phyloP scores from a whole-genome alignment of 306 rosid genomes.

The Ziziphus jujuba region DNA sequence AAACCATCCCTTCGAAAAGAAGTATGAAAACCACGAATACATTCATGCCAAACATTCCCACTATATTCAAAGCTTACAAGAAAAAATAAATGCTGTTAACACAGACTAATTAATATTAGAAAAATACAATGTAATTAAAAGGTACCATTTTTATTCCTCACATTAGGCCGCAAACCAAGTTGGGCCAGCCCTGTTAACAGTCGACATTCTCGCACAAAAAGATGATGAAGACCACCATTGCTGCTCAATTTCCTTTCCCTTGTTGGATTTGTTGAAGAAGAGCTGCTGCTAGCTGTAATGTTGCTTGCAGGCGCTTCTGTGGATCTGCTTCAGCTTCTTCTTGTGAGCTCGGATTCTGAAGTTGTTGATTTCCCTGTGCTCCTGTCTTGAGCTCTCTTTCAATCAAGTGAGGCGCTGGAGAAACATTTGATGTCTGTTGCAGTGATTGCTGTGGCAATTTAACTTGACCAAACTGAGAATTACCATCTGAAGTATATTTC shows the following conservation, averaged over 20 bases:
- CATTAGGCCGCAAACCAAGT: too few species aligned
- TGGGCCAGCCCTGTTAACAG: not conserved
- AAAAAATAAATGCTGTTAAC: too few species aligned
- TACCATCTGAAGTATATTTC: conserved; percentile 45
- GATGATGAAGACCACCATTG: not conserved
- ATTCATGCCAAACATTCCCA: too few species aligned
- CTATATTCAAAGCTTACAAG: too few species aligned
- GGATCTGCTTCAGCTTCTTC: conserved; percentile 75
- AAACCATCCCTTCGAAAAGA: too few species aligned
- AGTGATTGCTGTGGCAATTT: conserved; percentile 50
- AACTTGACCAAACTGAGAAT: conserved; percentile 55
- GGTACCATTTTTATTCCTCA: not conserved
- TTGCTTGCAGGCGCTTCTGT: conserved; percentile 88
- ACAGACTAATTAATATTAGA: too few species aligned
- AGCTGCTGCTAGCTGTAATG: conserved; percentile 88
- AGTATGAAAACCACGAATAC: too few species aligned
- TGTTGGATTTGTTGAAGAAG: conserved; percentile 95
- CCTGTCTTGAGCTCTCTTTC: conserved; percentile 63
- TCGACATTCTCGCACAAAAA: not conserved
- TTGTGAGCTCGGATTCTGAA: conserved; percentile 32
- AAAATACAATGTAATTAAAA: too few species aligned
- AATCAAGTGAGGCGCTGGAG: conserved; percentile 40
- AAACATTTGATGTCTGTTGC: conserved; percentile 42
- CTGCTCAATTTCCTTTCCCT: conserved; percentile 61
- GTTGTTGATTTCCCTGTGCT: conserved; percentile 52